Base-by-base conservation (phyloP, 2,329 filamentous ascomycete species). In the Zasmidium angulare region DNA sequence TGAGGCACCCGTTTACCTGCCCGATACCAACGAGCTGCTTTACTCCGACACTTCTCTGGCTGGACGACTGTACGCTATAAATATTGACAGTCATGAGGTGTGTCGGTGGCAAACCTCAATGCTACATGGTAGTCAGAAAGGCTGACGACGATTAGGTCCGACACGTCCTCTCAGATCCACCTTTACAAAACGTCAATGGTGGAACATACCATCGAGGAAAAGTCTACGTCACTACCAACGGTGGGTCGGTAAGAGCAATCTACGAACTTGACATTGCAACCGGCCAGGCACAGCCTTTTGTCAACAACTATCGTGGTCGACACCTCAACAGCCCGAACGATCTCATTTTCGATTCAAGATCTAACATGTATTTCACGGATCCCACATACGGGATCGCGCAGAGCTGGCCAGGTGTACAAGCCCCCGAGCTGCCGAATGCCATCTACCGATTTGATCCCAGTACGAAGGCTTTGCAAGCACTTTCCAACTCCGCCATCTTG, bases 301-400 rank as follows among this genome's bases (percentile, higher is more conserved):
- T 88, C 14, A 85, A 85, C 67, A 85, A 84, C 69, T 88, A 77
- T 68, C 83, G 83, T 40, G 85, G 85, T 7, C 79, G 84, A 78
- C 71, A 84, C 50, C 85, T 87, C 71, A 85, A 81, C 69, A 86
- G 84, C 0, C 72, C 86, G 2, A 87, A 87, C 62, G 85, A 87
- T 60, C 75, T 83, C 0, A 76, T 78, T 1, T 71, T 85, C 63
- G 83, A 21, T 69, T 82, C 10, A 66, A 84, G 80, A 56, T 57
- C 55, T 3, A 63, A 67, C 12, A 58, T 71, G 50, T 68, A 66
- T 56, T 69, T 72, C 59, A 72, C 70, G 1, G 70, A 72, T 48
- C 69, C 69, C 0, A 56, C 59, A 20, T 71, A 71, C 23, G 70
- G 69, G 40, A 63, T 56, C 24, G 74, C 82, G 24, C 83, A 86